Evolutionary conservation across 441 rosid species (phyloP).

Genomic region (Raphanus hybrid): DNA sequence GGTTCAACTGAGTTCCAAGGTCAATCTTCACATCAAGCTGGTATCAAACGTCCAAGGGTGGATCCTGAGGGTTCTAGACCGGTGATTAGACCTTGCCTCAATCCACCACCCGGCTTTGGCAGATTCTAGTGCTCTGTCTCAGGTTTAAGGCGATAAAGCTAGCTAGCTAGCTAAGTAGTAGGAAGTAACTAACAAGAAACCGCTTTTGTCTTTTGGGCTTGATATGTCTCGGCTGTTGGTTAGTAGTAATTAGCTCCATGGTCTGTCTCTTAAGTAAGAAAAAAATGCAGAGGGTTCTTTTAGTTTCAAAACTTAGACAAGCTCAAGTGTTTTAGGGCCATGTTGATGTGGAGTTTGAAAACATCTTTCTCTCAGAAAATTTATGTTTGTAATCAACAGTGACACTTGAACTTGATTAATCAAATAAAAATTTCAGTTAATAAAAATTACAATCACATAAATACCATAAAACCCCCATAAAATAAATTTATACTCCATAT

Average conservation of each 20-base stretch:
- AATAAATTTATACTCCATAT: too few species aligned
- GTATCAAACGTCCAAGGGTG: neutral
- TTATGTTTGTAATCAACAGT: too few species aligned
- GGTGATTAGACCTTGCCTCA: conserved; percentile 18
- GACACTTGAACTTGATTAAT: too few species aligned
- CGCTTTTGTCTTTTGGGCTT: neutral
- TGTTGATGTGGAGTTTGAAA: neutral
- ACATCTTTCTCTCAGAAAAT: too few species aligned
- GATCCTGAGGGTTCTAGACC: conserved; percentile 15
- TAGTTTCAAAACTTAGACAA: too few species aligned
- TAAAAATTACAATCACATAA: too few species aligned
- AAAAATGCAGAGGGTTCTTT: too few species aligned
- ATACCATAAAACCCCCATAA: too few species aligned
- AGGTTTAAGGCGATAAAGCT: neutral
- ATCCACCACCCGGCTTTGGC: conserved; percentile 16
- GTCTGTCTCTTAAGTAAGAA: neutral
- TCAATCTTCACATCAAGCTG: neutral
- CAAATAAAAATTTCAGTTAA: too few species aligned
- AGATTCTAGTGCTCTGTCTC: conserved; percentile 12
- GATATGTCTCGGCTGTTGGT: neutral
- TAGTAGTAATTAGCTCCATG: neutral
- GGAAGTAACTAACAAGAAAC: neutral
- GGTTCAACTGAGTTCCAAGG: neutral
- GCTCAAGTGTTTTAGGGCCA: neutral
- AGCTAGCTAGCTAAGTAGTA: conserved; percentile 4